A percentile compares a stretch with the other conserved stretches of the same genome.
Conservation (phyloP, 2,329 filamentous ascomycete species). For the Dactylonectria macrodidyma region DNA sequence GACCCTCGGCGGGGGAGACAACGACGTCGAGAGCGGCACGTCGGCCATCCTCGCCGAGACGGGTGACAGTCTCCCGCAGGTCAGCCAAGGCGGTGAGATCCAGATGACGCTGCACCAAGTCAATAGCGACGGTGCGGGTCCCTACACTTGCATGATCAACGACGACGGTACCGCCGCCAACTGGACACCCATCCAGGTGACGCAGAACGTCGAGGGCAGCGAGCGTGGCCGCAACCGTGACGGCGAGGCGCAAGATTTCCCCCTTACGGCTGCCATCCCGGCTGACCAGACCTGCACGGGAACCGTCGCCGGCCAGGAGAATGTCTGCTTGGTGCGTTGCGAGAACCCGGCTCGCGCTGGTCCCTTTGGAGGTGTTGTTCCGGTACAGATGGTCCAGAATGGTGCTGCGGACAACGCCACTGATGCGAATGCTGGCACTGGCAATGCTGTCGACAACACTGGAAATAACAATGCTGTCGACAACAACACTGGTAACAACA, state of each 20-base stretch:
- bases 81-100: slow-evolving; percentile 69
- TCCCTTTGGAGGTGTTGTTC: slow-evolving; percentile 74
- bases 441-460: neutral
- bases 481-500: neutral
- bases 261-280: slow-evolving; percentile 72
- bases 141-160: slow-evolving; percentile 77
- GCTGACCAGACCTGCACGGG: slow-evolving; percentile 71
- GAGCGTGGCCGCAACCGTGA: slow-evolving; percentile 58
- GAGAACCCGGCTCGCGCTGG: slow-evolving; percentile 73
- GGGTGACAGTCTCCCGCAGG: slow-evolving; percentile 70
- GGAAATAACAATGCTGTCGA: neutral
- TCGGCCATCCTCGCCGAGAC: slow-evolving; percentile 70
- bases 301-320: slow-evolving; percentile 70
- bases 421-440: neutral
- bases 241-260: slow-evolving; percentile 59
- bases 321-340: slow-evolving; percentile 75
- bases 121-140: slow-evolving; percentile 55
- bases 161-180: slow-evolving; percentile 66
- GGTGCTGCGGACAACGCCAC: neutral
- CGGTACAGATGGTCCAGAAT: slow-evolving; percentile 63
- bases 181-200: slow-evolving; percentile 62
- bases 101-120: slow-evolving; percentile 67
- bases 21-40: slow-evolving; percentile 71
- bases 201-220: slow-evolving; percentile 51
- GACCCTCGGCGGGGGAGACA: slow-evolving; percentile 70